Conservation (phyloP, 2,329 filamentous ascomycete genomes). For the Diaporthe citri region DNA sequence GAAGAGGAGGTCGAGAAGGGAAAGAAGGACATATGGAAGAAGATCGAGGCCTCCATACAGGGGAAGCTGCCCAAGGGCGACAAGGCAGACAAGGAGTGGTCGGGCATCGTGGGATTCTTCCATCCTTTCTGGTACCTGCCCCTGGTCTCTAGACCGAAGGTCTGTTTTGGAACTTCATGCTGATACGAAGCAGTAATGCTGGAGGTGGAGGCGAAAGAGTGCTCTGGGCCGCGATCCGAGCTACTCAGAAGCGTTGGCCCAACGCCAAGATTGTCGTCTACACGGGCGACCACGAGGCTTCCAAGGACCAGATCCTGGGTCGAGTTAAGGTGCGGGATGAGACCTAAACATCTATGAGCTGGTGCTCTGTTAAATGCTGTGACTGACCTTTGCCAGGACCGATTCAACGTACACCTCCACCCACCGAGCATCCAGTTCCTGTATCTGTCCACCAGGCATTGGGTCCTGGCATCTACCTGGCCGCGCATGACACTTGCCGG, state of each 20-base stretch:
- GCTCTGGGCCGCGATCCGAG: constrained; percentile 93
- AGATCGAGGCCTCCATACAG: constrained; percentile 65
- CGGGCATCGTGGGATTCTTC: constrained; percentile 93
- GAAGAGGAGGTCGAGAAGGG: constrained; percentile 52
- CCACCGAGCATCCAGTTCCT: constrained; percentile 87
- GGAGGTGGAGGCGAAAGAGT: constrained; percentile 96
- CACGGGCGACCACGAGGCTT: constrained; percentile 92
- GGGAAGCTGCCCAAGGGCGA: constrained; percentile 53
- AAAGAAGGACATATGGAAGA: constrained; percentile 75
- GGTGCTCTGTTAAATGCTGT: neutral
- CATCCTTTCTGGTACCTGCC: constrained; percentile 89
- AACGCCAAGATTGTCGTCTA: constrained; percentile 92
- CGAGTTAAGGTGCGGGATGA: constrained; percentile 75
- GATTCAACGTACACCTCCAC: constrained; percentile 94
- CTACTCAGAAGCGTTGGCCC: constrained; percentile 90
- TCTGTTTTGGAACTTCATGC: neutral
- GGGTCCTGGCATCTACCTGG: constrained; percentile 88
- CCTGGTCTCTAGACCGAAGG: neutral
- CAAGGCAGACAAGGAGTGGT: constrained; percentile 73
- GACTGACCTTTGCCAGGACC: constrained; percentile 64
- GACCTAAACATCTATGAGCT: no score
- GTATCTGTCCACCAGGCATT: constrained; percentile 89
- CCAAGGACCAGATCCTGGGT: constrained; percentile 82
- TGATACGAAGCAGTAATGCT: constrained; percentile 76
- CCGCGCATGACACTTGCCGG: constrained; percentile 92